Conservation (phyloP, 106 monocot genomes). For the Dioscorea dumetorum region DNA sequence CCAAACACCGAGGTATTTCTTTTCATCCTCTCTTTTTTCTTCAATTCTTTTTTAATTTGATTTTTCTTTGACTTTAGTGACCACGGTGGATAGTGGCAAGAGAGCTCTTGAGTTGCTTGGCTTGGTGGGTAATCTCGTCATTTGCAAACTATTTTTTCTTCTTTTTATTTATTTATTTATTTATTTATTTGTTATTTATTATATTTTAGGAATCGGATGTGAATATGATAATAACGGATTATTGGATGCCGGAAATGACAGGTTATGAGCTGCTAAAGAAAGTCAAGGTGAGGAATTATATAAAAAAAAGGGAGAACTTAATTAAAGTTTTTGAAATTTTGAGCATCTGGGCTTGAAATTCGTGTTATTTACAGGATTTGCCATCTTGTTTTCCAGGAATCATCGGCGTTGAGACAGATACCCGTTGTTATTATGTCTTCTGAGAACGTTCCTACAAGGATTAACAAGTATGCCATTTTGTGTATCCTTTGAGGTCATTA, state of each 20-base stretch:
- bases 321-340: not conserved
- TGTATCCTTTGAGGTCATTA: no score
- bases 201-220: slow-evolving; percentile 40
- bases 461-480: slow-evolving; percentile 23
- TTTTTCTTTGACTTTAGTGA: slow-evolving; percentile 20
- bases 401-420: slow-evolving; percentile 48
- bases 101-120: slow-evolving; percentile 48
- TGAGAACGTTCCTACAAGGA: slow-evolving; percentile 61
- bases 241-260: slow-evolving; percentile 95
- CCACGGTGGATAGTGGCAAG: slow-evolving; percentile 35
- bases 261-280: slow-evolving; percentile 82
- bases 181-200: no score
- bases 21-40: not conserved
- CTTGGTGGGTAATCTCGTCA: slow-evolving; percentile 2
- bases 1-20: slow-evolving; percentile 38
- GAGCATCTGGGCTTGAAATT: not conserved
- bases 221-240: slow-evolving; percentile 85
- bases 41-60: not conserved
- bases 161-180: no score
- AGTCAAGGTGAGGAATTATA: slow-evolving; percentile 42
- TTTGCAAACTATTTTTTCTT: no score
- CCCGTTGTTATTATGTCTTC: slow-evolving; percentile 88
- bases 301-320: not conserved
- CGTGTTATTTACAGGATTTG: not conserved
- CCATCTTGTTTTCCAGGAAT: slow-evolving; percentile 25